Evolutionary conservation across 352 stramenopile genomes (phyloP).

Genomic region (Phytophthora syringae): DNA sequence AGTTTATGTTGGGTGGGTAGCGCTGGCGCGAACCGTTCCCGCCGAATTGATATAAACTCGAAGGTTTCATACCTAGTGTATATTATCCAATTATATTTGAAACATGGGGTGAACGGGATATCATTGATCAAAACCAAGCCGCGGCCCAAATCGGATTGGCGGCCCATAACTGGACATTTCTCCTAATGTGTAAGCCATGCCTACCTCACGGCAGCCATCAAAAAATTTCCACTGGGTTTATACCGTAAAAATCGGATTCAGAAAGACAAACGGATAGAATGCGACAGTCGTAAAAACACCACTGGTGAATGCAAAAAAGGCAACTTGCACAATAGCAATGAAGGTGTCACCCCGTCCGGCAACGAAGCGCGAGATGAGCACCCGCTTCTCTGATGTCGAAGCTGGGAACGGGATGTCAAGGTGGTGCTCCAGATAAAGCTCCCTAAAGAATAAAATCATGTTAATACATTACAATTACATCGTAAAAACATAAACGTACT

Average conservation of each 20-base stretch:
- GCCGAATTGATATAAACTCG: no score
- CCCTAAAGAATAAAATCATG: background rate
- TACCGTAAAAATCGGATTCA: background rate
- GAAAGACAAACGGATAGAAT: background rate
- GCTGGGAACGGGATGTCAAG: slow-evolving; percentile 9
- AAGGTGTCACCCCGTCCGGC: background rate
- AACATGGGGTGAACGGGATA: no score
- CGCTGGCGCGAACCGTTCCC: no score
- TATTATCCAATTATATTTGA: no score
- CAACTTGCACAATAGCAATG: background rate
- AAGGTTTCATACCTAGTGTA: no score
- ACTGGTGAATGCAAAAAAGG: background rate
- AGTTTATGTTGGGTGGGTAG: no score
- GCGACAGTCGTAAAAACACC: background rate
- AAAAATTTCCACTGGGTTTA: no score
- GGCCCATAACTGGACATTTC: no score
- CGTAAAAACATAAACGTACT: slow-evolving; percentile 3
- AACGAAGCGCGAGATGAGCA: slow-evolving; percentile 3
- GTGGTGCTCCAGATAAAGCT: slow-evolving; percentile 11
- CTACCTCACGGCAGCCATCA: no score
- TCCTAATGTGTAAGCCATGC: no score
- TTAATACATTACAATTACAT: slow-evolving; percentile 4
- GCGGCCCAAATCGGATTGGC: no score
- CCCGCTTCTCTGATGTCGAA: slow-evolving; percentile 8
- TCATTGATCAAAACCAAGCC: no score